Evolutionary conservation across 495 filamentous ascomycete genomes (phyloP), one percentile per base, ranked within the genome.

Genomic region (Neurospora sp.): DNA sequence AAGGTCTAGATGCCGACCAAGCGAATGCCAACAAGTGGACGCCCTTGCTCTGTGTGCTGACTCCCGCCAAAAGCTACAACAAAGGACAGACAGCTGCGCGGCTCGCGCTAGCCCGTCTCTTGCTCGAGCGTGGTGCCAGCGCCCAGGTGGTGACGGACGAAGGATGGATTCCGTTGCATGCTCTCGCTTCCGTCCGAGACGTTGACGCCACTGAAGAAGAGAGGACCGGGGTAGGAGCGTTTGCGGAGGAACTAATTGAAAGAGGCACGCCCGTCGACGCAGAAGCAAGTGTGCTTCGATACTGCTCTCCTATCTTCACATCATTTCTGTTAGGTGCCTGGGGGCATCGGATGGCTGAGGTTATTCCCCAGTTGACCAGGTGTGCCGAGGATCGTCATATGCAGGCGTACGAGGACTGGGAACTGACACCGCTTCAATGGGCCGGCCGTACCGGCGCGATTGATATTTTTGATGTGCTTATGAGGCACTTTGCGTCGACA

Each of bases 11-110:
- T 70, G 70, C 72, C 71, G 74, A 78, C 69, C 53, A 75, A 18
- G 53, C 41, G 5, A 77, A 48, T 66, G 27, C 68, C 59, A 74
- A 78, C 46, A 73, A 76, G 18, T 78, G 75, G 77, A 78, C 74
- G 20, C 74, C 77, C 14, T 69, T 77, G 22, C 46, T 78, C 20
- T 78, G 75, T 40, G 77, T 74, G 22, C 69, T 78, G 35, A 72
- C 69, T 39, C 74, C 73, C 3, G 48, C 48, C 11, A 31, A 59
- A 27, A 5, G 7, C 48, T 16, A 59, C 22, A 16, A 8, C 48
- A 59, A 59, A 59, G 48, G 48, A 31, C 48, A 59, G 22, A n/a
- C 27, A 35, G 38, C 27, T 5, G 44, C 22, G 1, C 40, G 27
- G 37, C 20, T 20, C 16, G 9, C 69, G 9, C 37, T 68, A 5